Percentiles rank a stretch among this genome's conserved stretches.
phyloP scores from a whole-genome alignment of 1,284 basidiomycete genomes.

The Rhodofomes roseus region DNA sequence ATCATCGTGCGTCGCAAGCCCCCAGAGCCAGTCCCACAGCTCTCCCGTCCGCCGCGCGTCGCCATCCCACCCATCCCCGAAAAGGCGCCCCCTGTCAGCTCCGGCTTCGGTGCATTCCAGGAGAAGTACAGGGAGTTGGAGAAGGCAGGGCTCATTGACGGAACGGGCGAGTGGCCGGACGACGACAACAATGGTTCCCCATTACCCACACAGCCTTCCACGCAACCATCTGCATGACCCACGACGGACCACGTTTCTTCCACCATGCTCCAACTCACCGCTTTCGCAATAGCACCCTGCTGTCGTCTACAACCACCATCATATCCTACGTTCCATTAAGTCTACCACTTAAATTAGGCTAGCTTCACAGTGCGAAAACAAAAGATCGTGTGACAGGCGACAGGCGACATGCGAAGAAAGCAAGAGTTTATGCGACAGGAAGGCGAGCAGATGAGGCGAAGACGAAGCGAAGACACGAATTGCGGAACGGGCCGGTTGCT shows the following conservation, averaged over 20 bases:
- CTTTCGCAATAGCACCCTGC: neutral
- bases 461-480: no score
- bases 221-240: neutral
- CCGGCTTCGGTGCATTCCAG: slow-evolving; percentile 19
- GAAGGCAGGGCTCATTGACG: slow-evolving; percentile 17
- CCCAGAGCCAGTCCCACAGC: slow-evolving; percentile 13
- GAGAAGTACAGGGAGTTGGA: slow-evolving; percentile 17
- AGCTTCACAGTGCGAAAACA: neutral
- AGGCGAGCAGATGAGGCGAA: no score
- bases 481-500: neutral
- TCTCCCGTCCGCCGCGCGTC: slow-evolving; percentile 18
- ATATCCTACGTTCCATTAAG: neutral
- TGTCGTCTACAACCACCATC: neutral
- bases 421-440: no score
- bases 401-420: no score
- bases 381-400: no score
- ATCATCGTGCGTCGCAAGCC: slow-evolving; percentile 9
- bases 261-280: neutral
- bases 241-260: neutral
- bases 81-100: slow-evolving; percentile 12
- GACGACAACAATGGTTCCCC: slow-evolving; percentile 1
- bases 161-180: slow-evolving; percentile 18
- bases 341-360: neutral
- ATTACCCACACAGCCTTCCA: neutral
- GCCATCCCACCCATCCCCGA: slow-evolving; percentile 9